Evolutionary conservation across 208 protist species (phyloP).

Genomic region (Phytomonas sp.): DNA sequence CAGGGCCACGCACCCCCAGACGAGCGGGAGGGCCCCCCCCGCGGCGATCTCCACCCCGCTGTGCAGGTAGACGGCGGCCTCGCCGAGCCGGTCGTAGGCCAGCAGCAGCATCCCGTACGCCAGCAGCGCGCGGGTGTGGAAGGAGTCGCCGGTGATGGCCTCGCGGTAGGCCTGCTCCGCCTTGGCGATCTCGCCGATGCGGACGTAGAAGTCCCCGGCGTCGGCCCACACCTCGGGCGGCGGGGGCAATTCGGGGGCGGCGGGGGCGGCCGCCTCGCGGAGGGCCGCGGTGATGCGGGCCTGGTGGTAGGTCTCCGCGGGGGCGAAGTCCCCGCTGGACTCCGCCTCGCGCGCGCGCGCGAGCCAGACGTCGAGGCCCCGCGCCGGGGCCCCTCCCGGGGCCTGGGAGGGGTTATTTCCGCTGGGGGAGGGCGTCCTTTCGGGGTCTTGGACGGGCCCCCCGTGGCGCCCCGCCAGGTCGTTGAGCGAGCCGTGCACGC

Average conservation of each 20-base stretch:
- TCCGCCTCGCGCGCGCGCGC: constrained; percentile 80
- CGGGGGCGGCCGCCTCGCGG: neutral
- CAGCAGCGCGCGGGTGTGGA: constrained; percentile 44
- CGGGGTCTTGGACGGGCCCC: neutral
- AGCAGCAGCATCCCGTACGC: constrained; percentile 80
- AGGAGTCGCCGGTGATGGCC: constrained; percentile 61
- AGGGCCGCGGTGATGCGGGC: constrained; percentile 36
- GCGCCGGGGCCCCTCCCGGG: constrained; percentile 3
- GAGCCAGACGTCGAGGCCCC: constrained; percentile 24
- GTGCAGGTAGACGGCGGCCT: constrained; percentile 86
- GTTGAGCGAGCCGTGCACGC: constrained; percentile 62
- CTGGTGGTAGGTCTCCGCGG: constrained; percentile 70
- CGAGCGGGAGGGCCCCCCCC: constrained; percentile 21
- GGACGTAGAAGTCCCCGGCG: constrained; percentile 69
- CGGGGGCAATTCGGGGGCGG: neutral
- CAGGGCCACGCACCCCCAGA: constrained; percentile 63
- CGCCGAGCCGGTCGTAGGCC: constrained; percentile 57
- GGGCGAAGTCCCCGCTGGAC: constrained; percentile 38
- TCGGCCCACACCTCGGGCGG: constrained; percentile 51
- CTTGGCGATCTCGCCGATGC: constrained; percentile 57
- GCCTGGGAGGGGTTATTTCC: neutral
- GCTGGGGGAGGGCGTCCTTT: neutral
- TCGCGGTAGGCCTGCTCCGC: constrained; percentile 89
- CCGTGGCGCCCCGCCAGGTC: constrained; percentile 12
- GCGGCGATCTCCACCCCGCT: constrained; percentile 50